Evolutionary conservation across 2,329 filamentous ascomycete genomes (phyloP).

Genomic region (Nemania bipapillata): DNA sequence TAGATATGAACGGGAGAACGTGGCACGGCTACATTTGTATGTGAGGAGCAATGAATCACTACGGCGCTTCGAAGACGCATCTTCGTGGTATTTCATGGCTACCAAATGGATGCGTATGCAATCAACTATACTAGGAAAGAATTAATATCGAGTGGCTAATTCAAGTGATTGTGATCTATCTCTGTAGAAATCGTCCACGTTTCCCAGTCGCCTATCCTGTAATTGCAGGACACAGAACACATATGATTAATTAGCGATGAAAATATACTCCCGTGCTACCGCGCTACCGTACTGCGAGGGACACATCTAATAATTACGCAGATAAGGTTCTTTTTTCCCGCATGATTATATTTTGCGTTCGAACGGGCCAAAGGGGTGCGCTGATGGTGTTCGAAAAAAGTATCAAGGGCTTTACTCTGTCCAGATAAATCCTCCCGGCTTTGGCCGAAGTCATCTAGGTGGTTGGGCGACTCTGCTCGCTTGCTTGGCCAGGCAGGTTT

Average conservation of each 20-base stretch:
- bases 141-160: neutral
- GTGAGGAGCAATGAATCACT: neutral
- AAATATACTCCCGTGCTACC: neutral
- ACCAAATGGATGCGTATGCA: neutral
- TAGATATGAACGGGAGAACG: neutral
- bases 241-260: neutral
- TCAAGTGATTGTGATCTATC: neutral
- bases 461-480: constrained; percentile 32
- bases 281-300: neutral
- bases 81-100: neutral
- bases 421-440: constrained; percentile 18
- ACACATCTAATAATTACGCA: neutral
- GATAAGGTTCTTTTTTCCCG: neutral
- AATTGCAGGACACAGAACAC: neutral
- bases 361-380: too few species aligned
- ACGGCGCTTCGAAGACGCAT: neutral
- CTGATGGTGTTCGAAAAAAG: neutral
- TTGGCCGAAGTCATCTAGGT: constrained; percentile 24
- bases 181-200: neutral
- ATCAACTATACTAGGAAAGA: neutral
- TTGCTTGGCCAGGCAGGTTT: constrained; percentile 37
- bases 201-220: neutral
- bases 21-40: neutral
- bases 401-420: neutral
- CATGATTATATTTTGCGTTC: neutral